phyloP scores from a whole-genome alignment of 2,329 filamentous ascomycete genomes.

The Colletotrichum plurivorum region DNA sequence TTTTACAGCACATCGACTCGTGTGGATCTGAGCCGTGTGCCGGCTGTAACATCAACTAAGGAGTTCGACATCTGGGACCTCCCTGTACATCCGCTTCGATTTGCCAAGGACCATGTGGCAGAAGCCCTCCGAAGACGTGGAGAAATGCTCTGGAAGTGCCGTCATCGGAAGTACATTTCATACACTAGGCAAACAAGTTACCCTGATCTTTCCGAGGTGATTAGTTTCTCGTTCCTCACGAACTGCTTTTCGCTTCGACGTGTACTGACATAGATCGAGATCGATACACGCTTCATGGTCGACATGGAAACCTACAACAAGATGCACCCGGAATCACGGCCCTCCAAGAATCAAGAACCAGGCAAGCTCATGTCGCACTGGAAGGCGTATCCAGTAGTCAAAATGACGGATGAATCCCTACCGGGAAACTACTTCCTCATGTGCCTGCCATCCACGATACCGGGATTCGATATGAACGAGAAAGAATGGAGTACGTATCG shows the following conservation, averaged over 20 bases:
- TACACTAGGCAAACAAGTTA: too few species aligned
- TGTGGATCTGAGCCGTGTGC: too few species aligned
- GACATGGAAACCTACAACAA: background rate
- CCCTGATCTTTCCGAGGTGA: background rate
- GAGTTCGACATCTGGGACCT: background rate
- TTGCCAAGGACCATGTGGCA: background rate
- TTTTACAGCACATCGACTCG: too few species aligned
- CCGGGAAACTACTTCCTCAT: background rate
- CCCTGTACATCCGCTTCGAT: too few species aligned
- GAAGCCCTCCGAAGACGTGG: background rate
- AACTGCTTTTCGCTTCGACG: background rate
- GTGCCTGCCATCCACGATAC: background rate
- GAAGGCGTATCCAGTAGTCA: too few species aligned
- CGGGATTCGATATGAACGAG: slow-evolving; percentile 9
- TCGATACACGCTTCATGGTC: slow-evolving; percentile 8
- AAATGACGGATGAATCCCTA: background rate
- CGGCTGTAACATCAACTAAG: background rate
- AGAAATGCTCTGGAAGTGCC: slow-evolving; percentile 7
- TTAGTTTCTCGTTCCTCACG: background rate
- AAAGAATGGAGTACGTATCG: slow-evolving; percentile 10
- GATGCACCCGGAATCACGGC: background rate
- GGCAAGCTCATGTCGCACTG: background rate
- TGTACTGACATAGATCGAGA: background rate
- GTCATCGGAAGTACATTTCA: background rate
- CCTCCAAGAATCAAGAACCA: background rate